Conservation (phyloP, 225 moss, liverwort and hornwort species). For the Physcomitrellopsis africana region DNA sequence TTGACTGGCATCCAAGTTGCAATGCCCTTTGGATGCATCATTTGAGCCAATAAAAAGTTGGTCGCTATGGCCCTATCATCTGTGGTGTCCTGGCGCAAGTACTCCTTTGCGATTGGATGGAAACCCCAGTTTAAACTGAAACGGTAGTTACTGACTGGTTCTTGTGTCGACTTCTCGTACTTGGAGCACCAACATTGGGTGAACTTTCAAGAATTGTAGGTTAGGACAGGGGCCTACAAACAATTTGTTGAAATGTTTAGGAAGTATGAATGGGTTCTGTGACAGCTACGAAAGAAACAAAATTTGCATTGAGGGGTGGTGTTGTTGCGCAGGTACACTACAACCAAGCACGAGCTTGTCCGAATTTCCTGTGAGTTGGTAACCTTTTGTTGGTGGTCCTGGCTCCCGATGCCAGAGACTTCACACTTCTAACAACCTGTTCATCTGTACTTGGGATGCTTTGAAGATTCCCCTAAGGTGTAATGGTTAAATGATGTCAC, state of each 20-base stretch:
- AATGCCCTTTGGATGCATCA: neutral
- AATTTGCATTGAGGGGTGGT: neutral
- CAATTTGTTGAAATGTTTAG: neutral
- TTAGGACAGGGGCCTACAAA: neutral
- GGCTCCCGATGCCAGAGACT: neutral
- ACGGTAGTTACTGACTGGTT: neutral
- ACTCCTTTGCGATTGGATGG: conserved; percentile 17
- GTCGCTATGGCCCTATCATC: neutral
- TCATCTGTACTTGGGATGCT: neutral
- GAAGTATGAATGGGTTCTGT: conserved; percentile 13
- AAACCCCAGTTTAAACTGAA: conserved; percentile 8
- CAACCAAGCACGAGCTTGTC: neutral
- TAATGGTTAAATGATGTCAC: no score
- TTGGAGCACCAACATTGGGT: conserved; percentile 9
- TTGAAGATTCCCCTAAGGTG: neutral
- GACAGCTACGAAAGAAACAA: neutral
- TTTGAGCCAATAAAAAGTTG: neutral
- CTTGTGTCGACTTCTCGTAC: neutral
- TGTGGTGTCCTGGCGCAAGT: neutral
- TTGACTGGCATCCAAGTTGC: neutral
- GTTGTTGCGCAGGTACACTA: neutral
- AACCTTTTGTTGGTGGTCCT: neutral
- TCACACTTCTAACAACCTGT: neutral
- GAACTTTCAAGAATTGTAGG: neutral
- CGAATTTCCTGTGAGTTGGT: neutral